Percentiles rank a stretch among this genome's conserved stretches.
Evolutionary conservation across 192 early-diverging fungal genomes (phyloP).

Genomic region (Neocallimastix lanati): DNA sequence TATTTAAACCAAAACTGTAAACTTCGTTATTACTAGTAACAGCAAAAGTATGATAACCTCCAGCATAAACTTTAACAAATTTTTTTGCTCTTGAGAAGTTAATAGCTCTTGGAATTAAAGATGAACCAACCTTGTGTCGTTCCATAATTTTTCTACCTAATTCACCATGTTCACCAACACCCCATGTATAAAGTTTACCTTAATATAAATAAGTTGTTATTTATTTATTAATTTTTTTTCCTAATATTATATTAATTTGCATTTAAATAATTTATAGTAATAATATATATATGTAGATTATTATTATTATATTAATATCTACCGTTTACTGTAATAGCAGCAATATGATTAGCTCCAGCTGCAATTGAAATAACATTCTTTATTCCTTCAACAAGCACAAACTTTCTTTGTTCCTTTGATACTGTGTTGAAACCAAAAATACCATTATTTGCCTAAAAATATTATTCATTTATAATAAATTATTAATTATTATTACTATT

Average conservation of each 20-base stretch:
- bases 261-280: no score
- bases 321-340: conserved; percentile 45
- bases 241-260: no score
- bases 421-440: conserved; percentile 61
- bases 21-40: conserved; percentile 45
- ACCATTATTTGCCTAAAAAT: conserved; percentile 60
- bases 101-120: conserved; percentile 15
- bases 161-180: conserved; percentile 73
- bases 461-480: no score
- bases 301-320: background rate
- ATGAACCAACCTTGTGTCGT: conserved; percentile 19
- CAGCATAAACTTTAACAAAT: conserved; percentile 49
- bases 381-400: conserved; percentile 35
- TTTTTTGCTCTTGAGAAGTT: conserved; percentile 7
- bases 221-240: background rate
- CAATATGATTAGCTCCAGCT: conserved; percentile 69
- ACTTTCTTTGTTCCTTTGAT: conserved; percentile 40
- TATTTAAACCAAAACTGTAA: conserved; percentile 78
- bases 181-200: conserved; percentile 76
- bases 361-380: conserved; percentile 55
- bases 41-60: conserved; percentile 69
- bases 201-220: background rate
- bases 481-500: background rate
- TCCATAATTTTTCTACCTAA: conserved; percentile 63
- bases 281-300: no score